A percentile compares a stretch with the other conserved stretches of the same genome.
These are phyloP conservation scores for Pythium chondricola DNA, from an alignment of 352 stramenopile genomes.

Conservation along the genomic window DNA sequence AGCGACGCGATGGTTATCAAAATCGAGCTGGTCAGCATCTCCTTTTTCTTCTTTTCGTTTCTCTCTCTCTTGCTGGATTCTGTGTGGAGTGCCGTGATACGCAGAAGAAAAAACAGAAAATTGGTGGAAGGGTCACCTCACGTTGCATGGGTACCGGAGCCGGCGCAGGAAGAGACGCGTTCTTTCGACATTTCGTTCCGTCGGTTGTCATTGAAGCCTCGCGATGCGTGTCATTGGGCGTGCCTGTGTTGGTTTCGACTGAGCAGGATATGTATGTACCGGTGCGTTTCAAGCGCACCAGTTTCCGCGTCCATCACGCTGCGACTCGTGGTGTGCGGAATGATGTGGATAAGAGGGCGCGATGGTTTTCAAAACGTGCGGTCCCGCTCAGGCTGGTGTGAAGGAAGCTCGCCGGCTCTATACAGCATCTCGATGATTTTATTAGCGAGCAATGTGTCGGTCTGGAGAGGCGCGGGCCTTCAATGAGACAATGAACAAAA, in stretches of 20 bases:
- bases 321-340: conserved; percentile 8
- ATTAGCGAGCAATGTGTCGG: too few relatives aligned
- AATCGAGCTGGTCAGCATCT: not conserved
- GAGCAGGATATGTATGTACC: not conserved
- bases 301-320: conserved; percentile 7
- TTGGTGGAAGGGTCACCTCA: not conserved
- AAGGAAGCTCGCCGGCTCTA: not conserved
- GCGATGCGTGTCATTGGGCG: conserved; percentile 11
- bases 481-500: too few relatives aligned
- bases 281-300: not conserved
- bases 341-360: conserved; percentile 8
- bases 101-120: conserved; percentile 7
- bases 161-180: conserved; percentile 11
- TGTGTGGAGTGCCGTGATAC: not conserved
- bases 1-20: conserved; percentile 23
- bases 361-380: not conserved
- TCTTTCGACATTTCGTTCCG: conserved; percentile 15
- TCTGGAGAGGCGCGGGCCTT: too few relatives aligned
- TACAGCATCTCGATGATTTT: too few relatives aligned
- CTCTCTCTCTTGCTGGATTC: not conserved
- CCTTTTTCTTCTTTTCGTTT: not conserved
- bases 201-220: not conserved
- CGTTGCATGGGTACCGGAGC: not conserved
- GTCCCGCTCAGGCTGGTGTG: not conserved
- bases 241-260: not conserved